Conservation (phyloP, 805 yeast species). For the Zygosaccharomyces lentus region DNA sequence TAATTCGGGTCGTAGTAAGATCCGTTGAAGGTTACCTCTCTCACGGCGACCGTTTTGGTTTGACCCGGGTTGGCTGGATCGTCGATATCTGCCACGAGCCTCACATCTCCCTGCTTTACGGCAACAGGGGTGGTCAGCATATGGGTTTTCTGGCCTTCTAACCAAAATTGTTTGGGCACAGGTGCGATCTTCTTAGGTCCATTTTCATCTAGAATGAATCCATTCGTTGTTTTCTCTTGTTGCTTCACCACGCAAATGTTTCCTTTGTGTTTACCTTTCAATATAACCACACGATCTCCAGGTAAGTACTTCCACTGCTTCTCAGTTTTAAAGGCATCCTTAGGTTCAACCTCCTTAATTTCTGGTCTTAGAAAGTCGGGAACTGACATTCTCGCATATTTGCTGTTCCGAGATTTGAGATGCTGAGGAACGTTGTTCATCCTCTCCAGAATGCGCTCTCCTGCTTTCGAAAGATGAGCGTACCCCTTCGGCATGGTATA, state of each 20-base stretch:
- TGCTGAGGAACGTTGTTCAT: slow-evolving; percentile 32
- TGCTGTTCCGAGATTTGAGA: slow-evolving; percentile 29
- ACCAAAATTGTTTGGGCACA: slow-evolving; percentile 71
- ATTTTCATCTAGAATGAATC: slow-evolving; percentile 60
- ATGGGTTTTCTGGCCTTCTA: slow-evolving; percentile 65
- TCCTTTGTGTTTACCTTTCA: slow-evolving; percentile 70
- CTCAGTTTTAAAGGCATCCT: slow-evolving; percentile 38
- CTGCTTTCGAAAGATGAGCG: slow-evolving; percentile 36
- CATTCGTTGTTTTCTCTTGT: slow-evolving; percentile 56
- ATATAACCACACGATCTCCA: slow-evolving; percentile 74
- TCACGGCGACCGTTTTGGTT: slow-evolving; percentile 70
- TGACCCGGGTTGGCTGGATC: slow-evolving; percentile 55
- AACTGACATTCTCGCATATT: slow-evolving; percentile 30
- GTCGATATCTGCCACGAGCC: slow-evolving; percentile 72
- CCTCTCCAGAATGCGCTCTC: slow-evolving; percentile 35
- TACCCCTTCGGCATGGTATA: slow-evolving; percentile 20
- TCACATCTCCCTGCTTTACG: slow-evolving; percentile 55
- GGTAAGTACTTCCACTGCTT: slow-evolving; percentile 58
- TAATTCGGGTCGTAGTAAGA: slow-evolving; percentile 69
- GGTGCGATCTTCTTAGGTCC: slow-evolving; percentile 60
- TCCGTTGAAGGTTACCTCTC: slow-evolving; percentile 63
- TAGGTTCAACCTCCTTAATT: slow-evolving; percentile 31
- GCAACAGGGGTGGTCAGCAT: slow-evolving; percentile 65
- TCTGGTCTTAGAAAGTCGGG: slow-evolving; percentile 39
- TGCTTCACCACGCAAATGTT: slow-evolving; percentile 62